Evolutionary conservation across 352 stramenopile species (phyloP), one percentile per base, ranked within the genome.

Genomic region (Halophytophthora batemanensis): DNA sequence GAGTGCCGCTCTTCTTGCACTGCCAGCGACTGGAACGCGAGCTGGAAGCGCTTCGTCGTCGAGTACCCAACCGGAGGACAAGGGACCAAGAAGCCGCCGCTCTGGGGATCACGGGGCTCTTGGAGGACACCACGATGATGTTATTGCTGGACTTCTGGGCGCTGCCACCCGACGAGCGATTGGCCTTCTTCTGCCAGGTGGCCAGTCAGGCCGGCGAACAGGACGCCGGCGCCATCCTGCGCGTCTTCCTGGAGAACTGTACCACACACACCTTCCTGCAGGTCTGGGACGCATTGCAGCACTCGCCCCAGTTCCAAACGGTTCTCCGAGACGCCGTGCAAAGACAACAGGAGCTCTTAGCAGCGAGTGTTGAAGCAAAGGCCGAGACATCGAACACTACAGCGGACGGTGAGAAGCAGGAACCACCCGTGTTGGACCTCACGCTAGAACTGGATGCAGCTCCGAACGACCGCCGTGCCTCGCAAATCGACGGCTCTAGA

Each of bases 101-200:
- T 51, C 23, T 73, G 44, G 63, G 70, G 31, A 73, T 86, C 41
- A 45, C 74, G 0, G 81, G 77, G 0, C 50, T 89, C 10, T 23
- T 91, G 6, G 61, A 82, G 22, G 73, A 87, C 40, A 60, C 67
- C 15, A 89, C 81, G 0, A 59, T 87, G n/a, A 54, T 69, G 44
- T 59, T 88, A 19, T 50, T 91, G 10, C 59, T 88, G 12, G 66
- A 86, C 45, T 88, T 86, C 60, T 90, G 74, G 77, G 65, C 75
- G 14, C 56, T 92, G 1, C 72, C 78, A 6, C 65, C 64, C 42
- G 59, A 58, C 15, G 76, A 92, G 52, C 72, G 77, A 0, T 60
- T 88, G 10, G 70, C 58, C 28, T 87, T 92, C 42, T 76, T 91
- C 39, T 82, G 66, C 38, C 81, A 91, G 49, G 68, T 91, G 47